Evolutionary conservation across 1,139 yeast genomes (phyloP).

Genomic region (Candida neerlandica): DNA sequence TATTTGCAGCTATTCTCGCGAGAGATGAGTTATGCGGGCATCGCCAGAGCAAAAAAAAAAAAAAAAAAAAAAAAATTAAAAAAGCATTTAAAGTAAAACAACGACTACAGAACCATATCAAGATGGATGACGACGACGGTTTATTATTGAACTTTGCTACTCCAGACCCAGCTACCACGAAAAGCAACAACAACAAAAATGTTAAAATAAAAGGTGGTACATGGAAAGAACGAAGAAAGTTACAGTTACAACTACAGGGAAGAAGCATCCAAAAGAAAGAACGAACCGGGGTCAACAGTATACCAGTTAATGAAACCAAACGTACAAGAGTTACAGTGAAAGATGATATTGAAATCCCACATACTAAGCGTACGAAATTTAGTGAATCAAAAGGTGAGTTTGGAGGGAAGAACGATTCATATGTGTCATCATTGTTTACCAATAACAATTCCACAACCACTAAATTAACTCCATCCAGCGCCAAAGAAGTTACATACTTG

Average conservation of each 20-base stretch:
- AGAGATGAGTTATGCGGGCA: not conserved
- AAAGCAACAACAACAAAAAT: slow-evolving; percentile 18
- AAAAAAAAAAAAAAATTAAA: not conserved
- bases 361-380: slow-evolving; percentile 30
- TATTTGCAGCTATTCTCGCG: not conserved
- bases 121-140: slow-evolving; percentile 57
- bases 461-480: slow-evolving; percentile 25
- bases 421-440: slow-evolving; percentile 86
- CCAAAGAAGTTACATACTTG: slow-evolving; percentile 23
- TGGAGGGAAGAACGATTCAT: slow-evolving; percentile 57
- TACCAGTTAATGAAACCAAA: slow-evolving; percentile 26
- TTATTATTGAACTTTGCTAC: slow-evolving; percentile 64
- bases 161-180: slow-evolving; percentile 23
- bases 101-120: not conserved
- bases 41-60: not conserved
- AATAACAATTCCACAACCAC: slow-evolving; percentile 53
- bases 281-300: slow-evolving; percentile 42
- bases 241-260: slow-evolving; percentile 51
- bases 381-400: slow-evolving; percentile 48
- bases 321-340: slow-evolving; percentile 10
- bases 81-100: not conserved
- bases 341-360: slow-evolving; percentile 20
- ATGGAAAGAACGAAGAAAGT: slow-evolving; percentile 78
- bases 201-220: slow-evolving; percentile 65
- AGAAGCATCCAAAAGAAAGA: slow-evolving; percentile 33